Evolutionary conservation across 805 yeast species (phyloP), one percentile per base, ranked within the genome.

Genomic region (Starmerella apis): DNA sequence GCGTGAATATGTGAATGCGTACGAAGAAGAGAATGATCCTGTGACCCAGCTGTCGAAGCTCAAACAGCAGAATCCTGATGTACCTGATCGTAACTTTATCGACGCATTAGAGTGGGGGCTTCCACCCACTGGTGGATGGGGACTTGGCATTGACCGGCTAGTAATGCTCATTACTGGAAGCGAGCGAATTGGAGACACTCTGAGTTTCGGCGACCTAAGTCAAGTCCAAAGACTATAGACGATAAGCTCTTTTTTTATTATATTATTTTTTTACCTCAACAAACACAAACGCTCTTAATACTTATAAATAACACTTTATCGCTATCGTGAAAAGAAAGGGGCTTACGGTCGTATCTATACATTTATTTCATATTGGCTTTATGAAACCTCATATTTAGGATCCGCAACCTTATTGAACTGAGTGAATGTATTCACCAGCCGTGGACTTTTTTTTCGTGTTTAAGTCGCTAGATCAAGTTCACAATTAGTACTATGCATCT

Each of bases 51-150:
- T 66, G 4, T 56, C 52, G 2, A 87, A 87, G 59, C 85, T 90
- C 60, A 55, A 66, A 51, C 55, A 63, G 3, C 96, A 90, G 61
- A 49, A 56, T 18, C 57, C 61, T 16, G 76, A 74, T 41, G 65
- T 81, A 0, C 85, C 94, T 0, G 98, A 92, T 63, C 67, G 76
- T 59, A 71, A 72, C 43, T 92, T 78, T 62, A 77, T 87, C 1
- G 73, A 76, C 38, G 76, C 81, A 14, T 80, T 92, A 88, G 90
- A 86, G 62, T 85, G 81, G 74, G 97, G 95, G 1, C 75, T 92
- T 68, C 96, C 97, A 3, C 98, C 98, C 1, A 90, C 96, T 3
- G 97, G 95, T 2, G 99, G 99, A 0, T 85, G 96, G 85, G 99
- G 98, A 0, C 69, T 94, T 52, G 99, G 99, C 0, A 73, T 92